Conservation (phyloP, 75 land plant genomes). For the Picea sitchensis region DNA sequence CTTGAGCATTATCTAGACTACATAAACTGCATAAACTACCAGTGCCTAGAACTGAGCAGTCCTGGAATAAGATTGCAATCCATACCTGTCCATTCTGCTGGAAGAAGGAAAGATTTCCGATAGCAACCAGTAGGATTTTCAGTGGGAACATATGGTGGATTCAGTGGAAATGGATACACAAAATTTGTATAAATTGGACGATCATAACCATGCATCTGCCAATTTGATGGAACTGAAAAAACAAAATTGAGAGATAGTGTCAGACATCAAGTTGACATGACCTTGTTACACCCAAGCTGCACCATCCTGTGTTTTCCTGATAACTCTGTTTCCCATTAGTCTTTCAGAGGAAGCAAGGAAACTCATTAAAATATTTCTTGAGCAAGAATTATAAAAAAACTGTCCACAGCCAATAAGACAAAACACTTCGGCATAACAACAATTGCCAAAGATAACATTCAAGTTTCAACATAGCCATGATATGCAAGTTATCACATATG, state of each 20-base stretch:
- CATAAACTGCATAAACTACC: too few species aligned
- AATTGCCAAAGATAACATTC: neutral
- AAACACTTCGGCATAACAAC: neutral
- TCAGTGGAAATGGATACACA: slow-evolving; percentile 82
- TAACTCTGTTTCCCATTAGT: neutral
- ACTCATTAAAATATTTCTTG: neutral
- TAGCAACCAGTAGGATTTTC: slow-evolving; percentile 99
- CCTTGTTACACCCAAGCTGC: neutral
- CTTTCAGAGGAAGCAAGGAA: neutral
- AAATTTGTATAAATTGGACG: slow-evolving; percentile 88
- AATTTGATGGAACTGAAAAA: slow-evolving; percentile 92
- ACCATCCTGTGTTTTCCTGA: neutral
- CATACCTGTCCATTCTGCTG: slow-evolving; percentile 86
- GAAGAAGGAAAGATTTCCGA: slow-evolving; percentile 63
- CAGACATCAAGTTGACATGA: neutral
- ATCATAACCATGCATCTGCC: slow-evolving; percentile 99
- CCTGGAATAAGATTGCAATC: neutral
- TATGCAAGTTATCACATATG: too few species aligned
- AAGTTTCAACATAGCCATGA: neutral
- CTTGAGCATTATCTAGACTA: too few species aligned
- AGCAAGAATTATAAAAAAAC: neutral
- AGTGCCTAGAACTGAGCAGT: too few species aligned
- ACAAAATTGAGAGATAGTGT: neutral
- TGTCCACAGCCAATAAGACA: neutral
- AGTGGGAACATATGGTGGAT: slow-evolving; percentile 76